Percentiles rank a stretch among this genome's conserved stretches.
Evolutionary conservation across 495 filamentous ascomycete genomes (phyloP).

Genomic region (Xylaria intraflava): DNA sequence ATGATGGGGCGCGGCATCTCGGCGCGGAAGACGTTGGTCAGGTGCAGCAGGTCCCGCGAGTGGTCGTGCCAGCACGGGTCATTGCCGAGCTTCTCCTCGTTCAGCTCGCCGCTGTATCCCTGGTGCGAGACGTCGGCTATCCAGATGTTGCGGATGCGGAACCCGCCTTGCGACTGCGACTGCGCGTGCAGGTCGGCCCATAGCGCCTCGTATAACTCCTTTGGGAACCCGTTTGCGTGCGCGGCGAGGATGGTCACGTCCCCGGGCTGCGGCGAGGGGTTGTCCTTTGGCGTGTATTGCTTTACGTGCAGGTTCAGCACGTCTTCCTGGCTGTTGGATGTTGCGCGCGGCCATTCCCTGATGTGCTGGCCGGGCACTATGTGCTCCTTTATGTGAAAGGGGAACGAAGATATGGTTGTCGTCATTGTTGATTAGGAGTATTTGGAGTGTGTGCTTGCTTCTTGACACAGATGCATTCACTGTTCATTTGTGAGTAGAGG

Average conservation of each 20-base stretch:
- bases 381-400: conserved; percentile 48
- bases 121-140: conserved; percentile 77
- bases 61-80: conserved; percentile 88
- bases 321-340: conserved; percentile 55
- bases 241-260: conserved; percentile 80
- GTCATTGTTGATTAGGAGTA: background rate
- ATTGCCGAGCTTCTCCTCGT: conserved; percentile 67
- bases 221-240: conserved; percentile 87
- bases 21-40: conserved; percentile 75
- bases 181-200: conserved; percentile 66
- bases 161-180: conserved; percentile 44
- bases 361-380: conserved; percentile 60
- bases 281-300: conserved; percentile 72
- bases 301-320: conserved; percentile 65
- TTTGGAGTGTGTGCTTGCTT: background rate
- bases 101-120: conserved; percentile 67
- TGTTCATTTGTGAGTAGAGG: background rate
- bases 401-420: conserved; percentile 16
- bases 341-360: conserved; percentile 63
- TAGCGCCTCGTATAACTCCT: conserved; percentile 86
- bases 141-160: conserved; percentile 75
- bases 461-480: background rate
- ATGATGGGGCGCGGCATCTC: conserved; percentile 84
- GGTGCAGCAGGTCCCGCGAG: conserved; percentile 75
- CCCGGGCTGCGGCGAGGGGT: conserved; percentile 54